Evolutionary conservation across 2,329 filamentous ascomycete species (phyloP), one percentile per base, ranked within the genome.

Genomic region (Pseudopithomyces chartarum): DNA sequence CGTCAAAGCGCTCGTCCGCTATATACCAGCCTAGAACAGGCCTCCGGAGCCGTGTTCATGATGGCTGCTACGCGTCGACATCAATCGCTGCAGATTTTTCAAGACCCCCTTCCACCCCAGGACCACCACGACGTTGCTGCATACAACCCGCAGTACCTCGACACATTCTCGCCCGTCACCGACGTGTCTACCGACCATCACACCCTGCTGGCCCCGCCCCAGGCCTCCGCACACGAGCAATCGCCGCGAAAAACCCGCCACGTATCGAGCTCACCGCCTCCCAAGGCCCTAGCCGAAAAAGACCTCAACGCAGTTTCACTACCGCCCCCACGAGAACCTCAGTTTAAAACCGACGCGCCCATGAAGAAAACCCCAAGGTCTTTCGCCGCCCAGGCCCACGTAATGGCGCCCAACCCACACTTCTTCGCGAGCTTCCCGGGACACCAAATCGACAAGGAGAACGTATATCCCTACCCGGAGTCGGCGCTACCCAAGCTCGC

Each of bases 211-310:
- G 87, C 89, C 64, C 88, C 90, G 22, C 79, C 84, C 20, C 75
- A 80, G 52, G 68, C 73, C 58, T 75, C 81, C 57, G 73, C 80
- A 66, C 78, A 82, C 68, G 83, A 80, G 69, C 83, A 82, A 56
- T 96, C 91, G 53, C 91, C 90, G 11, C 84, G 84, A 68, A 96
- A 95, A 78, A 77, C 82, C 33, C 75, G 77, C 54, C 80, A 81
- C 64, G 80, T 80, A 65, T 84, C 81, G 55, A 84, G 84, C 59
- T 87, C 88, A 45, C 87, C 83, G 38, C 82, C 82, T 60, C 84
- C 71, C 40, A 69, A 83, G 66, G 85, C 84, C 61, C 83, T 88
- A 64, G 83, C 81, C 66, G 82, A 81, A 74, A 86, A 81, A 70
- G 86, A 85, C 68, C 80, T 95, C 61, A 88, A 89, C 70, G 83